Evolutionary conservation across 31 red algal species (phyloP).

Genomic region (Odonthalia washingtoniensis): DNA sequence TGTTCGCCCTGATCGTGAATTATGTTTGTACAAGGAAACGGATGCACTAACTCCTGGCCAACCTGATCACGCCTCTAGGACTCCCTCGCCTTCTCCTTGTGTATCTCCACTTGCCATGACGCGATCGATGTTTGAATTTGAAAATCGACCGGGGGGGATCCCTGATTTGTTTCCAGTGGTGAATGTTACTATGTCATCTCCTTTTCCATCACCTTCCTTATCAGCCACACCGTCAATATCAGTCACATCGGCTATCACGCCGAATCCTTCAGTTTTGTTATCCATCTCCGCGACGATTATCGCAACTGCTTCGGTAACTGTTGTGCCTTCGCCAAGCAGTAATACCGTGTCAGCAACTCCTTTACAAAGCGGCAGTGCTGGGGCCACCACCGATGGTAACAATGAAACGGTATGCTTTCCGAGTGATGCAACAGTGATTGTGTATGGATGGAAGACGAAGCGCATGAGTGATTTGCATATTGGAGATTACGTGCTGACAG

Average conservation of each 20-base stretch:
- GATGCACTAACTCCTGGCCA: constrained; percentile 54
- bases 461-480: constrained; percentile 38
- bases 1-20: constrained; percentile 43
- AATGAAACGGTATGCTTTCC: constrained; percentile 75
- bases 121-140: not conserved
- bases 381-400: not conserved
- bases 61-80: constrained; percentile 34
- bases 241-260: not conserved
- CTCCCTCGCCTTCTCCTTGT: constrained; percentile 37
- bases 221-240: constrained; percentile 6
- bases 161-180: not conserved
- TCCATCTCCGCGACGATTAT: not conserved
- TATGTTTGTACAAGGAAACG: constrained; percentile 72
- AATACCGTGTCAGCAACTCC: not conserved
- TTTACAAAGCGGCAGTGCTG: not conserved
- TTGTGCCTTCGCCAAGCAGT: not conserved
- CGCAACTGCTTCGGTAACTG: not conserved
- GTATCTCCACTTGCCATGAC: not conserved
- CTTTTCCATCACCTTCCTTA: constrained; percentile 5
- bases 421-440: constrained; percentile 47
- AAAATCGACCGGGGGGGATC: not conserved
- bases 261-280: constrained; percentile 18
- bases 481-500: constrained; percentile 64
- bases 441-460: constrained; percentile 33
- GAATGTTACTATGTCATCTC: not conserved